phyloP scores from a whole-genome alignment of 768 basidiomycete species.

The Gymnopilus junonius region DNA sequence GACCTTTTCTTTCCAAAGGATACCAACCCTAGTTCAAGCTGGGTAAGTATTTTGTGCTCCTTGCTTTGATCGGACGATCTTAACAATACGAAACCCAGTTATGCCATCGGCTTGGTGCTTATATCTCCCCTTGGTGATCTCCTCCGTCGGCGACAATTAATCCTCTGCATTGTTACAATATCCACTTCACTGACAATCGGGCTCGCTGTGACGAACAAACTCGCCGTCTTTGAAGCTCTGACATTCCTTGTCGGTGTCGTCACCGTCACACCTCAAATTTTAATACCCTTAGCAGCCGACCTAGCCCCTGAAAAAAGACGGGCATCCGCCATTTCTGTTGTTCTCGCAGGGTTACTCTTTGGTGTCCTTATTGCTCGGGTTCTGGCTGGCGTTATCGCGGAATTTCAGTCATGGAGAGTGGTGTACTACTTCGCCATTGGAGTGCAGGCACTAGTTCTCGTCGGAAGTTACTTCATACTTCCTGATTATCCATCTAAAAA shows the following conservation, averaged over 20 bases:
- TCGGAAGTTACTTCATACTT: constrained; percentile 65
- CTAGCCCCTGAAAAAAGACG: constrained; percentile 76
- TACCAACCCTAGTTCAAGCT: constrained; percentile 70
- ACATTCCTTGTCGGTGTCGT: constrained; percentile 73
- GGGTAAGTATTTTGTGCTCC: constrained; percentile 44
- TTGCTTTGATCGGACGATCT: not conserved
- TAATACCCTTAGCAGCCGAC: constrained; percentile 81
- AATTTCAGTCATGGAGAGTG: constrained; percentile 72
- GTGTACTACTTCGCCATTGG: constrained; percentile 82
- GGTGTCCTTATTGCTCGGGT: constrained; percentile 79
- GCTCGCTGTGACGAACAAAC: constrained; percentile 61
- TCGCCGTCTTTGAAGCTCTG: constrained; percentile 66
- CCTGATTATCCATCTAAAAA: constrained; percentile 88
- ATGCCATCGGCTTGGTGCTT: constrained; percentile 72
- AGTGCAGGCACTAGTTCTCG: constrained; percentile 61
- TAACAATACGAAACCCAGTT: constrained; percentile 42
- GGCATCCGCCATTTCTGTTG: constrained; percentile 77
- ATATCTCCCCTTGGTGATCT: constrained; percentile 87
- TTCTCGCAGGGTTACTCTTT: constrained; percentile 67
- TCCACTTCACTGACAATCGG: constrained; percentile 71
- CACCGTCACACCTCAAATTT: constrained; percentile 79
- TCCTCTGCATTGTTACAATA: constrained; percentile 58
- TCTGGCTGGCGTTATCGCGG: constrained; percentile 73
- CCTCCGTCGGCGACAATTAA: constrained; percentile 72
- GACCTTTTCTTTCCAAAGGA: constrained; percentile 35